Evolutionary conservation across 495 filamentous ascomycete genomes (phyloP), one percentile per base, ranked within the genome.

Genomic region (Cladorrhinum samala): DNA sequence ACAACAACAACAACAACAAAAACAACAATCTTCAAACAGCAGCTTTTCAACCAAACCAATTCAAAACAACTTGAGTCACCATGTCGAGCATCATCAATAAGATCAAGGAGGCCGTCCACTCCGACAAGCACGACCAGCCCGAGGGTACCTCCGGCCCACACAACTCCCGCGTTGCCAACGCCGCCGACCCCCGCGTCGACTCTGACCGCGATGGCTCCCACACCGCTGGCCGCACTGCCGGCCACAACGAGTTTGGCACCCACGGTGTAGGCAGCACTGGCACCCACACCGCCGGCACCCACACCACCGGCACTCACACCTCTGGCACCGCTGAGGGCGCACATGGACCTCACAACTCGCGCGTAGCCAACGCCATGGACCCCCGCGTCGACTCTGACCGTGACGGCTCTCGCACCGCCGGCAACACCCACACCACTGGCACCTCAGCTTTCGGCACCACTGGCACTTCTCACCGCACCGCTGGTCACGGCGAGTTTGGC

Each of bases 61-160:
- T n/a, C 44, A 3, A 45, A 59, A 53, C 52, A 52, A 56, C 30
- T 41, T n/a, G 6, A 33, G 55, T 40, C 72, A 83, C 59, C 61
- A 88, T 88, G 85, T 85, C 83, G 20, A 67, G 72, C 54, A 67
- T 89, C 55, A 65, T 87, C 59, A 78, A 89, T 75, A 90, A 89
- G 62, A 76, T 87, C 69, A 89, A 88, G 72, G 81, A 88, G 33
- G 83, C 77, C 62, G 56, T 90, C 52, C 71, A 77, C 49, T 59
- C 69, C 49, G 69, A 79, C 67, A 64, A 59, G 43, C 62, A 54
- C 42, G 45, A 47, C 9, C 55, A 59, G 41, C 62, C 72, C 24
- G 71, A 73, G 57, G 71, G 73, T 16, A 68, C 70, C 21, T 65
- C 70, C 51, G 77, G 71, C 27, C 54, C 63, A 9, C 68, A 65